Conservation (phyloP, 768 basidiomycete genomes). For the Leccinum ochraceum region DNA sequence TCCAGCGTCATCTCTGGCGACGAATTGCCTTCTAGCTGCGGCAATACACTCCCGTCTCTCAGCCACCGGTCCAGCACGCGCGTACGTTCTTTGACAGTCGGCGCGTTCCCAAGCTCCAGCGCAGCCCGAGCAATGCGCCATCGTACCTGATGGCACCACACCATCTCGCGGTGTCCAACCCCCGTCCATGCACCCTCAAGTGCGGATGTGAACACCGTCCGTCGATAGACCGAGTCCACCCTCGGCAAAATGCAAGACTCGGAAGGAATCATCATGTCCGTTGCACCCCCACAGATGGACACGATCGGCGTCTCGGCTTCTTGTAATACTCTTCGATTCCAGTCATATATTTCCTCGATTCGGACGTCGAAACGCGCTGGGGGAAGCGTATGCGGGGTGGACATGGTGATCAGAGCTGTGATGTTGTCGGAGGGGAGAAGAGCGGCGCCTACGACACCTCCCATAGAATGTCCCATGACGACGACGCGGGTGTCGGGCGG, state of each 20-base stretch:
- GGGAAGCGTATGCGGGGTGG: slow-evolving; percentile 85
- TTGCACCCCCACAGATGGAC: slow-evolving; percentile 88
- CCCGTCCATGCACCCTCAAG: slow-evolving; percentile 36
- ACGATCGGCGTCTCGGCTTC: slow-evolving; percentile 64
- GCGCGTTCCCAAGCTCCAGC: slow-evolving; percentile 57
- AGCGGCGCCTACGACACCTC: slow-evolving; percentile 80
- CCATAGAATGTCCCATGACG: slow-evolving; percentile 96
- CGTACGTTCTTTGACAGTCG: slow-evolving; percentile 29
- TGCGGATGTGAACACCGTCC: slow-evolving; percentile 34
- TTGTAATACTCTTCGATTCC: slow-evolving; percentile 34
- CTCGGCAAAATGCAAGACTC: slow-evolving; percentile 76
- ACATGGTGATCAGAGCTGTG: slow-evolving; percentile 88
- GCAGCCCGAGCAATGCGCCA: slow-evolving; percentile 82
- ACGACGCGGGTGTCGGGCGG: slow-evolving; percentile 61
- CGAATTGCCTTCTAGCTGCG: slow-evolving; percentile 33
- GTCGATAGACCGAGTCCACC: slow-evolving; percentile 41
- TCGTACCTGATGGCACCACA: slow-evolving; percentile 98
- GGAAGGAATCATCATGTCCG: slow-evolving; percentile 89
- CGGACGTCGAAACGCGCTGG: slow-evolving; percentile 85
- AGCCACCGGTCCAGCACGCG: slow-evolving; percentile 64
- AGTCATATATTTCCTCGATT: slow-evolving; percentile 69
- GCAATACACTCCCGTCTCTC: slow-evolving; percentile 55
- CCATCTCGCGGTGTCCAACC: slow-evolving; percentile 94
- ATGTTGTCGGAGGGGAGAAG: slow-evolving; percentile 69
- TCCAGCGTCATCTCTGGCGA: slow-evolving; percentile 11